phyloP scores from a whole-genome alignment of 2,329 filamentous ascomycete genomes.

The Hymenotorrendiella dingleyae region DNA sequence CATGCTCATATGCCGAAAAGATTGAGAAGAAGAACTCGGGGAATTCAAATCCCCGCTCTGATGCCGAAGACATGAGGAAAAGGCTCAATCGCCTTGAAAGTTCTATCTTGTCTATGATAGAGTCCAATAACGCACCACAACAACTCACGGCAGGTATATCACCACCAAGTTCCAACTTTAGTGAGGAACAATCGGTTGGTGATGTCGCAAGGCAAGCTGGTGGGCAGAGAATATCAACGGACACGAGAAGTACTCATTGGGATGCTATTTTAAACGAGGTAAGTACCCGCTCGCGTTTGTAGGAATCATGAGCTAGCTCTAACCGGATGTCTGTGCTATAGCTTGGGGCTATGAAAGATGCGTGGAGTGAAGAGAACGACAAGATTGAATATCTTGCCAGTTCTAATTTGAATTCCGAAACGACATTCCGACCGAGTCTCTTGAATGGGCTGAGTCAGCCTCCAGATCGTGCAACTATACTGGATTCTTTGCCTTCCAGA shows the following conservation, averaged over 20 bases:
- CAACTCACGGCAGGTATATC: too few relatives aligned
- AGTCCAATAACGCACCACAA: neutral
- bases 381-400: conserved; percentile 46
- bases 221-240: conserved; percentile 72
- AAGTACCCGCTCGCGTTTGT: conserved; percentile 17
- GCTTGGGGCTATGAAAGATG: conserved; percentile 32
- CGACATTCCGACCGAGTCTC: conserved; percentile 18
- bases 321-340: conserved; percentile 1
- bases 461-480: conserved; percentile 60
- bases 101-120: conserved; percentile 45
- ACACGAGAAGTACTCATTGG: conserved; percentile 77
- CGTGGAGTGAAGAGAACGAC: conserved; percentile 79
- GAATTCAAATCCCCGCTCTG: conserved; percentile 39
- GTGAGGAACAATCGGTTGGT: conserved; percentile 56
- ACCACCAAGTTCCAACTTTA: neutral
- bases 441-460: conserved; percentile 31
- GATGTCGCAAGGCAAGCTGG: conserved; percentile 66
- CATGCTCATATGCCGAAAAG: conserved; percentile 68
- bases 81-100: conserved; percentile 48
- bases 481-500: conserved; percentile 72
- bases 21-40: conserved; percentile 37
- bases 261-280: conserved; percentile 66
- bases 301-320: too few relatives aligned
- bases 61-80: conserved; percentile 41
- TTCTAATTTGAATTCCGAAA: conserved; percentile 13